phyloP scores from a whole-genome alignment of 1,139 yeast genomes.

The Scheffersomyces segobiensis region DNA sequence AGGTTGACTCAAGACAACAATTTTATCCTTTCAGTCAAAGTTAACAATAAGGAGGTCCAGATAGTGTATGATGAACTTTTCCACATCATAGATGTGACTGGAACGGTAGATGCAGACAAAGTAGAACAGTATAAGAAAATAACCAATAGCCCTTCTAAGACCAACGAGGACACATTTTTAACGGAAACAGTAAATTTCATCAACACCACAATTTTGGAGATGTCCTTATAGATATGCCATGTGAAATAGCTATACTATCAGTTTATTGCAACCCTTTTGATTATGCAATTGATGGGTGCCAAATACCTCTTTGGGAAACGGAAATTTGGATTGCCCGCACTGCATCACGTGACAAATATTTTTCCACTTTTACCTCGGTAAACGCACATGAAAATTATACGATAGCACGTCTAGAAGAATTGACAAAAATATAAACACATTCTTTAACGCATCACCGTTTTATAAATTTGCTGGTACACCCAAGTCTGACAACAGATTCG shows the following conservation, averaged over 20 bases:
- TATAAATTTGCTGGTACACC: background rate
- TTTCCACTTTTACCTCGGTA: background rate
- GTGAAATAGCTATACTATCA: too few species aligned
- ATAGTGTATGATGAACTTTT: background rate
- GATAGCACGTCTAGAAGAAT: background rate
- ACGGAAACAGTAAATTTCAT: background rate
- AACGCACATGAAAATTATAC: background rate
- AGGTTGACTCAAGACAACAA: background rate
- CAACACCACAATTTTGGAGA: background rate
- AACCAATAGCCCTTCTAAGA: background rate
- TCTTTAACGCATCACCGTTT: background rate
- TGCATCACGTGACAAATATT: background rate
- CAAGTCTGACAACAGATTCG: background rate
- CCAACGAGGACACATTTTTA: background rate
- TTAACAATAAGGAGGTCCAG: background rate
- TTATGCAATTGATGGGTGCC: background rate
- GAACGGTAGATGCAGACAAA: background rate
- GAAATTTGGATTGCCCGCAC: background rate
- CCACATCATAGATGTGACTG: background rate
- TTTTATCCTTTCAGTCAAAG: background rate
- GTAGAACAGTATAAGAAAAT: background rate
- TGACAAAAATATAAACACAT: background rate
- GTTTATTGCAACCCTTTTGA: background rate
- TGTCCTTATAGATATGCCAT: background rate
- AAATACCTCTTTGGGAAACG: background rate